Conservation (phyloP, 257 asterid species). For the Cinchona pubescens region DNA sequence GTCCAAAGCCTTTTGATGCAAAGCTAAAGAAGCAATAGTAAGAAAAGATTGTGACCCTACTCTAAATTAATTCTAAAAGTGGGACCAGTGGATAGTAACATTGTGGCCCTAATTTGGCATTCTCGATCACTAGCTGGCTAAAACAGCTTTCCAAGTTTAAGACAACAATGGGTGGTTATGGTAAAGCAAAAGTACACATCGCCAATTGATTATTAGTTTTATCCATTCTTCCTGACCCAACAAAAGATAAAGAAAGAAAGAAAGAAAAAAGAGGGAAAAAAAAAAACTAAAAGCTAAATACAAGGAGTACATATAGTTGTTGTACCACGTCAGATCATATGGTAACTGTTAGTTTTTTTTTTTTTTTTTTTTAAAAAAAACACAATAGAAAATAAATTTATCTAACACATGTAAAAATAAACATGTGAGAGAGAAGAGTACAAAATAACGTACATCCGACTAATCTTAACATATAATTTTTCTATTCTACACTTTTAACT, state of each 20-base stretch:
- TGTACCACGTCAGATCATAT: not conserved
- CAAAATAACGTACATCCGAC: too few species aligned
- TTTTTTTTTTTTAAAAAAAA: too few species aligned
- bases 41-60: not conserved
- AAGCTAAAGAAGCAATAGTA: not conserved
- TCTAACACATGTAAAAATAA: too few species aligned
- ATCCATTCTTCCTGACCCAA: not conserved
- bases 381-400: not conserved
- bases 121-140: slow-evolving; percentile 11
- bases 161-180: not conserved
- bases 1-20: not conserved
- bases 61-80: not conserved
- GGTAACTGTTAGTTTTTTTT: not conserved
- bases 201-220: not conserved
- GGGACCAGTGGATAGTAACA: not conserved
- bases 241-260: not conserved
- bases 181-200: not conserved
- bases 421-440: too few species aligned
- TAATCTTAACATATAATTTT: too few species aligned
- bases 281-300: too few species aligned
- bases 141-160: slow-evolving; percentile 14
- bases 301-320: not conserved
- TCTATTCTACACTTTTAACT: too few species aligned
- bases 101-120: not conserved
- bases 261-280: not conserved